A percentile compares a stretch with the other conserved stretches of the same genome.
phyloP scores from a whole-genome alignment of 2,329 filamentous ascomycete species.

The Metarhizium brunneum region DNA sequence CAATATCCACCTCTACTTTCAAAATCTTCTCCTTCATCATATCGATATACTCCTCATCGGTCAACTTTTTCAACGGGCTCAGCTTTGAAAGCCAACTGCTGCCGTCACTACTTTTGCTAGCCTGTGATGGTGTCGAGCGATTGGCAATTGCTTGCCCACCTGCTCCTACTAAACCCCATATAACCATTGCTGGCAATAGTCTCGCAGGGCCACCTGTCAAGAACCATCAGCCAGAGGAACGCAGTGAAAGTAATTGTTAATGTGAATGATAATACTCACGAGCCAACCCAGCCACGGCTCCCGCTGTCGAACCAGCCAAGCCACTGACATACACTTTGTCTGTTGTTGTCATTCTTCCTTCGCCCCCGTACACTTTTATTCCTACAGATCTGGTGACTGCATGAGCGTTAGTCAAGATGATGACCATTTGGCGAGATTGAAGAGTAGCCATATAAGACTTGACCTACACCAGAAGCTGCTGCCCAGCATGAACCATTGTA shows the following conservation, averaged over 20 bases:
- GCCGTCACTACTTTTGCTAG: slow-evolving; percentile 24
- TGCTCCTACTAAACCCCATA: slow-evolving; percentile 36
- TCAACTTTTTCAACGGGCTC: slow-evolving; percentile 61
- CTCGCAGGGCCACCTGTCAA: slow-evolving; percentile 40
- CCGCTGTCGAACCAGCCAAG: slow-evolving; percentile 62
- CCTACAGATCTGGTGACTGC: slow-evolving; percentile 39
- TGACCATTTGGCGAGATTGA: background rate
- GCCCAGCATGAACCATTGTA: slow-evolving; percentile 76
- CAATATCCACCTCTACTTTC: slow-evolving; percentile 65
- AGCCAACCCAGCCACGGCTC: slow-evolving; percentile 45
- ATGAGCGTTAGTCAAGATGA: background rate
- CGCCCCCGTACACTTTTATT: slow-evolving; percentile 37
- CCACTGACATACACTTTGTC: slow-evolving; percentile 61
- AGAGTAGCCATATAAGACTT: background rate
- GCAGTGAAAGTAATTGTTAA: background rate
- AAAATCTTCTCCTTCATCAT: slow-evolving; percentile 65
- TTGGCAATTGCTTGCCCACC: slow-evolving; percentile 30
- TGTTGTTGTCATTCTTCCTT: slow-evolving; percentile 41
- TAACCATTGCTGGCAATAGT: slow-evolving; percentile 39
- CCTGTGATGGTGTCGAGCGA: slow-evolving; percentile 14
- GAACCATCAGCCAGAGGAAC: slow-evolving; percentile 9
- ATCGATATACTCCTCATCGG: slow-evolving; percentile 62
- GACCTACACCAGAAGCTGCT: slow-evolving; percentile 64
- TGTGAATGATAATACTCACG: slow-evolving; percentile 28
- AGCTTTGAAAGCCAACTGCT: slow-evolving; percentile 47